Evolutionary conservation across 106 monocot species (phyloP).

Genomic region (Dioscorea dumetorum): DNA sequence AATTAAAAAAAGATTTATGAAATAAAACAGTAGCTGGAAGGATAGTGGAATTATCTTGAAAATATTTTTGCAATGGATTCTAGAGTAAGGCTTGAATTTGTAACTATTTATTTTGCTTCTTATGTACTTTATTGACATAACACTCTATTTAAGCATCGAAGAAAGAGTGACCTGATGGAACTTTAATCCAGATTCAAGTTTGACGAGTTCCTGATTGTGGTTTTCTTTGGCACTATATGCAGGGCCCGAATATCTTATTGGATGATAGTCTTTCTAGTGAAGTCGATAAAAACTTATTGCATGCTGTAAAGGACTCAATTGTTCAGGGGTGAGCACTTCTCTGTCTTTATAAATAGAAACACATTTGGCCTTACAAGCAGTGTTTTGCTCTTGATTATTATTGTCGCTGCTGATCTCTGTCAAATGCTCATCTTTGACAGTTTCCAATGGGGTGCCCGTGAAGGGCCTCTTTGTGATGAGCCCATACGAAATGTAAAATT

Average conservation of each 20-base stretch:
- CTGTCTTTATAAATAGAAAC: background rate
- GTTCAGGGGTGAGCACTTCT: slow-evolving; percentile 75
- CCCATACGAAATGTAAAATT: slow-evolving; percentile 97
- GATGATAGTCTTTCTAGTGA: slow-evolving; percentile 90
- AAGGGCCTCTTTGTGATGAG: slow-evolving; percentile 98
- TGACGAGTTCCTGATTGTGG: background rate
- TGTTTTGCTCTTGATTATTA: too few species aligned
- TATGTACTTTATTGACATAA: too few species aligned
- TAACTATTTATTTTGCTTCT: too few species aligned
- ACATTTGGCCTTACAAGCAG: background rate
- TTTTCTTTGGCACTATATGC: slow-evolving; percentile 3
- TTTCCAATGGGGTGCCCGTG: slow-evolving; percentile 98
- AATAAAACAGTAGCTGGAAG: too few species aligned
- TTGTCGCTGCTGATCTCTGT: too few species aligned
- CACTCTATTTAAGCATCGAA: too few species aligned
- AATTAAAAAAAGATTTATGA: too few species aligned
- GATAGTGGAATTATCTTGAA: too few species aligned
- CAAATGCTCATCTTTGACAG: slow-evolving; percentile 21
- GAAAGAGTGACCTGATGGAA: too few species aligned
- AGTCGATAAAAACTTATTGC: slow-evolving; percentile 83
- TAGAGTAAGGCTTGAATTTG: too few species aligned
- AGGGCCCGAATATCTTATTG: slow-evolving; percentile 93
- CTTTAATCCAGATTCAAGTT: too few species aligned
- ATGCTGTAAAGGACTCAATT: slow-evolving; percentile 94
- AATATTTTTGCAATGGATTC: too few species aligned